phyloP scores from a whole-genome alignment of 306 rosid species.

The Pterocarpus santalinus region DNA sequence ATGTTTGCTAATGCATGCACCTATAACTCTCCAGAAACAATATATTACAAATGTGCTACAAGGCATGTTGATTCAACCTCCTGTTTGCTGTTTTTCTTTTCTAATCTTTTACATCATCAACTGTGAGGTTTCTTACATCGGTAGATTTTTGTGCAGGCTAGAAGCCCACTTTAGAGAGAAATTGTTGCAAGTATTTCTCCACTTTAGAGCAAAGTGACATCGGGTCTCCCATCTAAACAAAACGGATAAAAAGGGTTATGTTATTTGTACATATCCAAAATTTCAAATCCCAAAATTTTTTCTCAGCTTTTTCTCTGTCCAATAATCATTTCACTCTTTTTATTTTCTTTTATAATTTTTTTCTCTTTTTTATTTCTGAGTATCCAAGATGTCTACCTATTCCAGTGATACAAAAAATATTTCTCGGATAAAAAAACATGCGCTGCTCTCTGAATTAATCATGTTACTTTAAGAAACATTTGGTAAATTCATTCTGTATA shows the following conservation, averaged over 20 bases:
- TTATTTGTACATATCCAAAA: too few species aligned
- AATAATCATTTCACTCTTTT: too few species aligned
- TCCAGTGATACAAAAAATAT: too few species aligned
- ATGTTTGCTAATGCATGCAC: conserved; percentile 93
- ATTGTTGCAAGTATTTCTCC: too few species aligned
- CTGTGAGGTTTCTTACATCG: not conserved
- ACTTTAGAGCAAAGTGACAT: conserved; percentile 79
- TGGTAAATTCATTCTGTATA: too few species aligned
- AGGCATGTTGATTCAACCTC: conserved; percentile 55
- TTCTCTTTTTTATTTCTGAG: too few species aligned
- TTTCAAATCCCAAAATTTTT: too few species aligned
- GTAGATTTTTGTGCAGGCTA: conserved; percentile 59
- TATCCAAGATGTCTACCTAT: too few species aligned
- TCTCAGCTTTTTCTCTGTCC: too few species aligned
- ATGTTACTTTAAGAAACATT: too few species aligned
- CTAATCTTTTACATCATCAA: not conserved
- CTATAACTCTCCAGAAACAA: conserved; percentile 93
- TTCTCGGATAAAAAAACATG: not conserved
- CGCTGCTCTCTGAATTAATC: not conserved
- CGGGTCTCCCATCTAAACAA: conserved; percentile 67
- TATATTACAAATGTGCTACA: conserved; percentile 86
- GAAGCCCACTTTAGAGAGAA: conserved; percentile 78
- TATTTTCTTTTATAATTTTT: too few species aligned
- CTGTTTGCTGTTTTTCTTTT: not conserved
- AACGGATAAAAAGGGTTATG: not conserved